A percentile compares a stretch with the other conserved stretches of the same genome.
These are phyloP conservation scores for Suillus decipiens DNA, from an alignment of 768 basidiomycete species.

Conservation along the genomic window DNA sequence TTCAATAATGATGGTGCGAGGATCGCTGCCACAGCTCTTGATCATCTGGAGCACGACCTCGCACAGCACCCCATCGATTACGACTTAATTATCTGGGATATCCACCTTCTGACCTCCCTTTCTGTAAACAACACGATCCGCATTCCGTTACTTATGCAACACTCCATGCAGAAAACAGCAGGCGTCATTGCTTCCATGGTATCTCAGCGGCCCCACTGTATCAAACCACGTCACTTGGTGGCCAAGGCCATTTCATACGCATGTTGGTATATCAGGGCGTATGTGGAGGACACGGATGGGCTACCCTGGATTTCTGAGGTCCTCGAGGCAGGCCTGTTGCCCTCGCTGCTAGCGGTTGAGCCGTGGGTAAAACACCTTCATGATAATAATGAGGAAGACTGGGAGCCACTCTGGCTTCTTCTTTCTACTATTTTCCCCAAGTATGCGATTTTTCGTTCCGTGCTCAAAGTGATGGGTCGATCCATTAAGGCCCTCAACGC, in stretches of 20 bases:
- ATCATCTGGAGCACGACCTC: conserved; percentile 27
- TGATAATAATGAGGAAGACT: conserved; percentile 25
- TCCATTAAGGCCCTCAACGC: conserved; percentile 19
- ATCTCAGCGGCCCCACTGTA: conserved; percentile 6
- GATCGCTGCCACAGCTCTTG: conserved; percentile 26
- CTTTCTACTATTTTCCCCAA: conserved; percentile 27
- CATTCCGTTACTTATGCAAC: conserved; percentile 23
- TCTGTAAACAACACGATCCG: conserved; percentile 29
- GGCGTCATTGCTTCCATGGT: conserved; percentile 21
- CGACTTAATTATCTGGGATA: conserved; percentile 32
- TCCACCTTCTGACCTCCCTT: conserved; percentile 28
- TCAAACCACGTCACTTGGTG: conserved; percentile 13
- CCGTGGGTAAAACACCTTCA: conserved; percentile 26
- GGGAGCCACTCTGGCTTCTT: conserved; percentile 30
- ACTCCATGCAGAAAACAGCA: conserved; percentile 22
- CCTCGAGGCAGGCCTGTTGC: conserved; percentile 27
- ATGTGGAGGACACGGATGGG: conserved; percentile 28
- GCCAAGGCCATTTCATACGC: conserved; percentile 31
- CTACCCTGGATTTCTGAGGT: conserved; percentile 28
- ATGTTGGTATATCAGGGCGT: conserved; percentile 32
- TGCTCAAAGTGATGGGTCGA: conserved; percentile 21
- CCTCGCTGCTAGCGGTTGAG: conserved; percentile 27
- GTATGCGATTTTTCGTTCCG: conserved; percentile 27
- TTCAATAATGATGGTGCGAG: conserved; percentile 21
- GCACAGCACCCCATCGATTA: conserved; percentile 23